phyloP scores from a whole-genome alignment of 139 green algal species.

The Trebouxia sp. region DNA sequence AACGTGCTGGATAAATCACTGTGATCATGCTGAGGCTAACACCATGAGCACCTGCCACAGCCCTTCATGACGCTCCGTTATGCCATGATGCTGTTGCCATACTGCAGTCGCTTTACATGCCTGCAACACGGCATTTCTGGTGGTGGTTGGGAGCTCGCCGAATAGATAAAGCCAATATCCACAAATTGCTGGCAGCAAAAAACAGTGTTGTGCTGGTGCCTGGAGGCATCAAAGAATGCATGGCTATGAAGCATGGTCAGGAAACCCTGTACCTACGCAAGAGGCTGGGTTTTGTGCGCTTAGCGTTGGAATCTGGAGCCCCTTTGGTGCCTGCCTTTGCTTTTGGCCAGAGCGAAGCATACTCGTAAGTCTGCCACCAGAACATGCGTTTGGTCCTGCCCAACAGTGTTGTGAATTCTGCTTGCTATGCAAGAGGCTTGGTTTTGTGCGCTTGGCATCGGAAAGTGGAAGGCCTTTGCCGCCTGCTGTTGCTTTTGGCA shows the following conservation, averaged over 20 bases:
- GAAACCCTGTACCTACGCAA: slow-evolving; percentile 72
- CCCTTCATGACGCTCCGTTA: too few species aligned
- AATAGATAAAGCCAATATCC: slow-evolving; percentile 12
- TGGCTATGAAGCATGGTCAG: slow-evolving; percentile 22
- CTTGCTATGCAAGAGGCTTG: not conserved
- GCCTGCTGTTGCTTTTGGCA: too few species aligned
- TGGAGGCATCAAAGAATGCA: slow-evolving; percentile 24
- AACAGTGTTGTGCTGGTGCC: slow-evolving; percentile 49
- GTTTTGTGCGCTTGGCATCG: too few species aligned
- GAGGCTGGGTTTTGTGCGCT: slow-evolving; percentile 74
- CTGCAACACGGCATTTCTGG: slow-evolving; percentile 76
- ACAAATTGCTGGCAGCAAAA: slow-evolving; percentile 29
- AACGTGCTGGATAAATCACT: too few species aligned
- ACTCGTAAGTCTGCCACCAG: slow-evolving; percentile 48
- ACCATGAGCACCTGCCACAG: too few species aligned
- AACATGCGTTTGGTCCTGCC: not conserved
- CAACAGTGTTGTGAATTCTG: too few species aligned
- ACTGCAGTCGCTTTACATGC: slow-evolving; percentile 52
- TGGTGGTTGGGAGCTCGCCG: slow-evolving; percentile 61
- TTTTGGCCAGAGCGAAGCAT: slow-evolving; percentile 83
- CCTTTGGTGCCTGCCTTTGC: slow-evolving; percentile 82
- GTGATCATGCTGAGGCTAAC: too few species aligned
- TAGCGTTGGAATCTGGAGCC: slow-evolving; percentile 71
- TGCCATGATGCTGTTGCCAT: too few species aligned
- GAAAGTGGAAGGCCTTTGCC: too few species aligned